Evolutionary conservation across 228 moss, liverwort and hornwort genomes (phyloP).

Genomic region (Sphagnum magellanicum): DNA sequence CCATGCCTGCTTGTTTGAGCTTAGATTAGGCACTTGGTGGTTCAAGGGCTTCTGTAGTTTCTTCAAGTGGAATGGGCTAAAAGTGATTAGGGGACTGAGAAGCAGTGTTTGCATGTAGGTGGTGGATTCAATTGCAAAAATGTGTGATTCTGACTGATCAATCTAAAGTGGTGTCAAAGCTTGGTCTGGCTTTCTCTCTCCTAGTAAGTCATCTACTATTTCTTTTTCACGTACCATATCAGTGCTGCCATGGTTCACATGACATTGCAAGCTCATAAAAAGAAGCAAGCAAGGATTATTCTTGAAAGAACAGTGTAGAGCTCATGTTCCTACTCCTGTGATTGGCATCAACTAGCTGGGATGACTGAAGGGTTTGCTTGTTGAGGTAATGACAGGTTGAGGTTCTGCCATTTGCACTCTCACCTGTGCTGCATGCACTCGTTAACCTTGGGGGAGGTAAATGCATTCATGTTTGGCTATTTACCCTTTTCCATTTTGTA

Average conservation of each 20-base stretch:
- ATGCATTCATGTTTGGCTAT: neutral
- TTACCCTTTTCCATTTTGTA: neutral
- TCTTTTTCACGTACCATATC: too few species aligned
- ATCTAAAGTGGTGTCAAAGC: conserved; percentile 76
- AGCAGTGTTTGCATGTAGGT: conserved; percentile 27
- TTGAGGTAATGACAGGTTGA: conserved; percentile 33
- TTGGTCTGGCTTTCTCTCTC: conserved; percentile 74
- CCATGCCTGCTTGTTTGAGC: too few species aligned
- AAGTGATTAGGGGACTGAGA: neutral
- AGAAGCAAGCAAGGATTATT: too few species aligned
- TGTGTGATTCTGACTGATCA: conserved; percentile 78
- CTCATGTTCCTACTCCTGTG: too few species aligned
- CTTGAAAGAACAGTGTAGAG: too few species aligned
- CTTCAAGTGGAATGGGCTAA: neutral
- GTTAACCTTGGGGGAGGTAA: conserved; percentile 71
- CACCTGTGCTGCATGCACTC: conserved; percentile 72
- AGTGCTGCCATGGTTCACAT: too few species aligned
- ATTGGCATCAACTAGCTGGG: too few species aligned
- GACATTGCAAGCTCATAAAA: neutral
- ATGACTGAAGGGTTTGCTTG: neutral
- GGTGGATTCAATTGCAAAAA: conserved; percentile 84
- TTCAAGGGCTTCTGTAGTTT: neutral
- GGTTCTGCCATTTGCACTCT: conserved; percentile 77
- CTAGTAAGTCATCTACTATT: conserved; percentile 24
- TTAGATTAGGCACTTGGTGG: too few species aligned